Conservation (phyloP, 352 stramenopile species). For the Phytophthora palmivora region DNA sequence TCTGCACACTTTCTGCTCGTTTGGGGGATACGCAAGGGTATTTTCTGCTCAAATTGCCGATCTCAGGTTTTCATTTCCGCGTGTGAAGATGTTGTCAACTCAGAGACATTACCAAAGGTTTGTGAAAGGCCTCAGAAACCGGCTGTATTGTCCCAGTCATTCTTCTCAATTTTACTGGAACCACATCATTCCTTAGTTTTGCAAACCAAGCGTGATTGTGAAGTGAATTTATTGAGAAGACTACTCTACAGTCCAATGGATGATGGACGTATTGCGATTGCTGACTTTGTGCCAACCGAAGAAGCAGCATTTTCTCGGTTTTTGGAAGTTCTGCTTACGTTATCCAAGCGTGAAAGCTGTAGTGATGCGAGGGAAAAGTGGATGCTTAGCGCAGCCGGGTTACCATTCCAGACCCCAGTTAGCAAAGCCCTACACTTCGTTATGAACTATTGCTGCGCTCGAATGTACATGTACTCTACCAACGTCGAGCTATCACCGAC, state of each 20-base stretch:
- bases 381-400: conserved; percentile 4
- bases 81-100: conserved; percentile 18
- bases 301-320: conserved; percentile 38
- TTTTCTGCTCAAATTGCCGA: conserved; percentile 36
- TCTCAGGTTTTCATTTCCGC: conserved; percentile 35
- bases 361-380: conserved; percentile 19
- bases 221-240: conserved; percentile 37
- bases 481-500: conserved; percentile 32
- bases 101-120: neutral
- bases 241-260: conserved; percentile 46
- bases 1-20: conserved; percentile 45
- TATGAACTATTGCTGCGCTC: conserved; percentile 56
- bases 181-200: conserved; percentile 19
- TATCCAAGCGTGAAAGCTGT: conserved; percentile 45
- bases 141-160: conserved; percentile 22
- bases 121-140: too few relatives aligned
- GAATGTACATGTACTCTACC: conserved; percentile 45
- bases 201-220: conserved; percentile 37
- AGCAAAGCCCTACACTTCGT: conserved; percentile 52
- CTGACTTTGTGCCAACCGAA: conserved; percentile 46
- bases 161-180: conserved; percentile 27
- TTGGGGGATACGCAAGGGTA: conserved; percentile 49
- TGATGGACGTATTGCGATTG: conserved; percentile 43
- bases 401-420: conserved; percentile 42
- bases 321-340: conserved; percentile 37